These are phyloP conservation scores for Mariannaea elegans DNA, from an alignment of 2,329 filamentous ascomycete genomes.

Conservation along the genomic window DNA sequence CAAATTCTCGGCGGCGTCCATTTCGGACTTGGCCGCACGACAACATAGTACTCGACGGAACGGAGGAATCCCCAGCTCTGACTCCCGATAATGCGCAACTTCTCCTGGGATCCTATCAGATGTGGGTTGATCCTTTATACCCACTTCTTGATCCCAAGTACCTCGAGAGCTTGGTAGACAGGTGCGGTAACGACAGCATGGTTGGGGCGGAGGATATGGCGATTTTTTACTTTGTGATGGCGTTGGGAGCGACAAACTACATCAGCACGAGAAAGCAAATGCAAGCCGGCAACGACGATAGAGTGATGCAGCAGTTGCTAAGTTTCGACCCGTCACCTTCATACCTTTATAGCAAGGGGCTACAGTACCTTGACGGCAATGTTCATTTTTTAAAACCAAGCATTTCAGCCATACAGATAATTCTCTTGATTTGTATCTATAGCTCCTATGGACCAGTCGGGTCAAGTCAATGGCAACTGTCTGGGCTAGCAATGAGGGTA, in stretches of 20 bases:
- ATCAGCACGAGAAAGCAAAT: neutral
- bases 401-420: neutral
- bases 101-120: neutral
- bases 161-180: neutral
- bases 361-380: neutral
- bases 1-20: neutral
- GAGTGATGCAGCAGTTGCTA: no score
- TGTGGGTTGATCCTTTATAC: conserved; percentile 4
- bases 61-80: neutral
- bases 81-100: neutral
- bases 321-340: neutral
- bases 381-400: neutral
- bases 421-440: conserved; percentile 14
- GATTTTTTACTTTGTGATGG: conserved; percentile 3
- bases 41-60: neutral
- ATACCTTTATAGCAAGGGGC: neutral
- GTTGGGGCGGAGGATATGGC: neutral
- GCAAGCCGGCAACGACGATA: neutral
- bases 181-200: neutral
- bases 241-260: conserved; percentile 5
- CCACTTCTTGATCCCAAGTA: neutral
- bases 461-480: conserved; percentile 14
- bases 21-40: neutral
- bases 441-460: conserved; percentile 13
- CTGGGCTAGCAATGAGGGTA: conserved; percentile 16